Evolutionary conservation across 169 alveolate species (phyloP), one percentile per base, ranked within the genome.

Genomic region (Plasmodium gallinaceum): DNA sequence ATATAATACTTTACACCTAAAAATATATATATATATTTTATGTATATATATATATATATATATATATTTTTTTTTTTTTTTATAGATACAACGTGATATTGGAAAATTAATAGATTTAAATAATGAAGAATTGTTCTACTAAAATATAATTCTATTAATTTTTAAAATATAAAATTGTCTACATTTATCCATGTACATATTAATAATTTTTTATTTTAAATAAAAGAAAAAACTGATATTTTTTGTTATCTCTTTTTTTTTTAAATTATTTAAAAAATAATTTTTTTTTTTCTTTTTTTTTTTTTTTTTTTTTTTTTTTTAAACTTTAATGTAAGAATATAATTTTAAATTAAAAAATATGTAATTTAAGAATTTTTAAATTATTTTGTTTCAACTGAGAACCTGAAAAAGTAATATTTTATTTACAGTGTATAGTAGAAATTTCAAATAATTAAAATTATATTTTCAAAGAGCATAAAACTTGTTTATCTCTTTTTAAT

Each of bases 61-160:
- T 58, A 58, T 12, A 64, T 69, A 69, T 58, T 54, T 62, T 37
- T n/a, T 12, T 24, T 43, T 48, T 14, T 61, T 58, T 64, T 48
- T 37, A 43, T 51, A 76, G 89, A 64, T 76, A 37, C 26, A 62
- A 22, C 42, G 62, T 42, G 76, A 76, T 16, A 57, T 76, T 14
- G 78, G 74, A 22, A 12, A 76, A 26, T 65, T 76, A 42, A 76
- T 76, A 45, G 68, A 48, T 62, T 3, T 76, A 64, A 65, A 76
- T n/a, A 65, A 76, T 64, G 78, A 76, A 76, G 89, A 76, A 16
- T 39, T 62, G 39, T 76, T 76, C 42, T 64, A 76, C 66, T 76
- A 58, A 76, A 14, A 12, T 16, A 42, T 65, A 24, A 32, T 22
- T 14, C 16, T 5, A 26, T 51, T 58, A 5, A 16, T 39, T 57